Base-by-base conservation (phyloP, 345 rosid genomes). In the Bruguiera gymnorhiza region DNA sequence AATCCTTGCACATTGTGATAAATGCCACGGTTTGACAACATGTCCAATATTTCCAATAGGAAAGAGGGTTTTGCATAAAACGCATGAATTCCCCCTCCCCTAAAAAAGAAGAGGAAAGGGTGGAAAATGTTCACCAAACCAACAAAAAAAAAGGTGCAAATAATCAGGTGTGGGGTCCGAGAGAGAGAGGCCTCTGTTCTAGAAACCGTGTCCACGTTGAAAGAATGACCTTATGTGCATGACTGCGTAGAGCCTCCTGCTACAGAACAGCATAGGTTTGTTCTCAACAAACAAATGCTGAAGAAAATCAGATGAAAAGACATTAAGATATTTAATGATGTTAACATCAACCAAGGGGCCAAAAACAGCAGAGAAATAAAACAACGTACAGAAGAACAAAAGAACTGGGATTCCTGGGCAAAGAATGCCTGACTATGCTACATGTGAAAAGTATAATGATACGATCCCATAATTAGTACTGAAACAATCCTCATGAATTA, bases 351-450 rank as follows among this genome's bases (percentile, higher is more conserved):
- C 78, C 48, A 72, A 36, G 50, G 58, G 54, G 69, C 52, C 5
- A 67, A 60, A 72, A 65, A 32, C 55, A 70, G 65, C 51, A 55
- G 68, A 78, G 73, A 60, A 73, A 79, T 62, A 51, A 3, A 75
- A 70, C 59, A 71, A 81, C 80, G 78, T 86, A 81, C 89, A 83
- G 71, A 77, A 72, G 73, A 82, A 78, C 71, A 73, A 80, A 81
- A 36, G 68, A 73, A 77, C 68, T 36, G 10, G 62, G 69, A 71
- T 62, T 63, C 76, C 84, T 83, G 87, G 79, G 89, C 86, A 86
- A 85, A 83, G 89, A 86, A 88, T 83, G 84, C 70, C 68, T 63
- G 78, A 5, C 97, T 27, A 27, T 27, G 29, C 29, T 27, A 27
- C 29, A 27, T 27, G 29, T 27, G 29, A 27, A 27, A 27, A 27